Evolutionary conservation across 2,329 filamentous ascomycete species (phyloP), one percentile per base, ranked within the genome.

Genomic region (Scedosporium aurantiacum): DNA sequence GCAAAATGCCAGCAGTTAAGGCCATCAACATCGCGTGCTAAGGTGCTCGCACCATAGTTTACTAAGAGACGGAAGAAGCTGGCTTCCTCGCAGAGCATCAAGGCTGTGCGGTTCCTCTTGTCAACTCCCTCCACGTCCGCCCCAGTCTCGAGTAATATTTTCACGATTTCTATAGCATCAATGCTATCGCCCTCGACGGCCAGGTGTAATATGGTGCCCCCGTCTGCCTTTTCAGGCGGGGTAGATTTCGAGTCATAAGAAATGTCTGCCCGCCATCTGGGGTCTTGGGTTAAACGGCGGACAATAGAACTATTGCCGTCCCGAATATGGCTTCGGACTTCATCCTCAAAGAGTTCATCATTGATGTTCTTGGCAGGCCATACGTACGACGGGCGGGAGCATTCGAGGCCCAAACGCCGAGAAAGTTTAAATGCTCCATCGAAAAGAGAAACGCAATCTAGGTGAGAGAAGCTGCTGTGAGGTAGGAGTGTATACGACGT

Each of bases 1-100:
- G 68, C 69, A 10, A 70, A 68, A 61, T 76, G 74, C 74, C 74
- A 76, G 10, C 76, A 69, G 28, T 68, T 76, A 28, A 70, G 69
- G 0, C 71, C 71, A 2, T 66, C 61, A 18, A 57, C 40, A 52
- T 61, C 60, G 7, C 16, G 16, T 14, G 55, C 50, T 21, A 21
- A 16, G 12, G 60, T 61, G 25, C 45, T 41, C 14, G 60, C 50
- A 10, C 60, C 60, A 23, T 18, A 14, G 6, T 40, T n/a, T 10
- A 57, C 37, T 5, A 61, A 52, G 7, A 61, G 12, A 5, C 52
- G 52, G 52, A 57, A 57, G 21, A 41, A 14, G 27, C 25, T 23
- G 25, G 47, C 5, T 8, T 14, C n/a, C 52, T 61, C 60, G 27
- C 60, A 61, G 5, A 57, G 32, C 60, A 61, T 61, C 16, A 61